Base-by-base conservation (phyloP, 106 monocot species). In the Apostasia shenzhenica region DNA sequence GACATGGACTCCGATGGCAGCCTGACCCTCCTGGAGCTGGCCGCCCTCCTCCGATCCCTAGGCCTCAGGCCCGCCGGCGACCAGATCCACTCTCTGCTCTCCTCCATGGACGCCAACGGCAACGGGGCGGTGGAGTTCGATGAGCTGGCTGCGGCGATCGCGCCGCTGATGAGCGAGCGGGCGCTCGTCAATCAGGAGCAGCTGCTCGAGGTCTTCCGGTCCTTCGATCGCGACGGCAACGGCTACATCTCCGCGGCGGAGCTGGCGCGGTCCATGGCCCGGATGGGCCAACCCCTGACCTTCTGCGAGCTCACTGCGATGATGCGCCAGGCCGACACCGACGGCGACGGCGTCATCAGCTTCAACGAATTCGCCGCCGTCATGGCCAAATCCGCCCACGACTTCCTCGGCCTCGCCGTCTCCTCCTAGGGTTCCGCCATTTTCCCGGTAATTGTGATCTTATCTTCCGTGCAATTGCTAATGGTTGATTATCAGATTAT, bases 101-200 rank as follows among this genome's bases (percentile, higher is more conserved):
- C 81, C 71, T 59, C 61, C 66, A 88, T 88, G 78, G 88, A 88
- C 74, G 50, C 84, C 71, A 84, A 88, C 74, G 78, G 76, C 54
- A 88, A 88, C 79, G 88, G 88, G n/a, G 11, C 76, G 61, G 81
- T 88, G 12, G 88, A 88, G 62, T 84, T 88, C 79, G 88, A 88
- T 41, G 88, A 88, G 79, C 79, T 88, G 1, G 81, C 69, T n/a
- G 69, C 45, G 3, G 88, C 84, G 37, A 79, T 88, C 67, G 70
- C 73, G 2, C 84, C 88, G 26, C 8, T 84, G 69, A 76, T 88
- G 69, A 79, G 77, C 69, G 87, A 88, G 61, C 70, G 73, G 69
- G 52, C 77, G 63, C 66, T 88, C 26, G 51, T 79, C 63, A 69
- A 88, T 50, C 88, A 84, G 67, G 70, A 81, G 48, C 84, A 81